Evolutionary conservation across 306 rosid species (phyloP).

Genomic region (Rosa lucieae): DNA sequence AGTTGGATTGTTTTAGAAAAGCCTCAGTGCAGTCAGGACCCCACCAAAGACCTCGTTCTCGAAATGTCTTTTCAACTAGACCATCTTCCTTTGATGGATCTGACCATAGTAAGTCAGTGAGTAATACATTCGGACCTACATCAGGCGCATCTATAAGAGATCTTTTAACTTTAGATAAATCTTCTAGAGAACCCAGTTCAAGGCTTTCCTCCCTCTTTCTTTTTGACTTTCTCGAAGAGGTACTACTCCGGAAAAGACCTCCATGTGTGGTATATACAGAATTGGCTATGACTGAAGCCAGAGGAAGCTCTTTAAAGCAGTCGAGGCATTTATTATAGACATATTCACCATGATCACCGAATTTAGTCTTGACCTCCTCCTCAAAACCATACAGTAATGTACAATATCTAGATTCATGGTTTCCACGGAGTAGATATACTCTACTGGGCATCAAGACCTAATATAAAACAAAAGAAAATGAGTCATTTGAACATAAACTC

Average conservation of each 20-base stretch:
- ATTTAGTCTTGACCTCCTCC: slow-evolving; percentile 70
- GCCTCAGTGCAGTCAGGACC: slow-evolving; percentile 91
- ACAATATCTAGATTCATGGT: slow-evolving; percentile 73
- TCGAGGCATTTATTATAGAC: slow-evolving; percentile 68
- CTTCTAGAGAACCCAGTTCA: slow-evolving; percentile 72
- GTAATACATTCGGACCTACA: slow-evolving; percentile 59
- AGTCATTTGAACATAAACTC: not conserved
- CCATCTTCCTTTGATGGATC: slow-evolving; percentile 75
- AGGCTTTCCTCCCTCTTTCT: slow-evolving; percentile 51
- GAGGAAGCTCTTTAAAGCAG: slow-evolving; percentile 85
- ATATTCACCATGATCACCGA: slow-evolving; percentile 62
- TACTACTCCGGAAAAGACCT: slow-evolving; percentile 74
- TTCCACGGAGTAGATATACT: slow-evolving; percentile 88
- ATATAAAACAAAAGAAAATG: slow-evolving; percentile 24
- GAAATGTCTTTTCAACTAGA: slow-evolving; percentile 55
- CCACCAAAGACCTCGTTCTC: slow-evolving; percentile 72
- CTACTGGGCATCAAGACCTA: slow-evolving; percentile 89
- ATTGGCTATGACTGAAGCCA: slow-evolving; percentile 74
- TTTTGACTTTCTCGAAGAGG: slow-evolving; percentile 45
- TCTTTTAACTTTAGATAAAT: slow-evolving; percentile 63
- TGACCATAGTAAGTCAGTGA: slow-evolving; percentile 86
- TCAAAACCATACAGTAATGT: slow-evolving; percentile 67
- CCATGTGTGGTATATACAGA: slow-evolving; percentile 84
- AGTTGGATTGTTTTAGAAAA: slow-evolving; percentile 64
- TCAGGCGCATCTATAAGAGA: slow-evolving; percentile 56